Evolutionary conservation across 164 flowering plant genomes (phyloP).

Genomic region (Paratinospora sagittata): DNA sequence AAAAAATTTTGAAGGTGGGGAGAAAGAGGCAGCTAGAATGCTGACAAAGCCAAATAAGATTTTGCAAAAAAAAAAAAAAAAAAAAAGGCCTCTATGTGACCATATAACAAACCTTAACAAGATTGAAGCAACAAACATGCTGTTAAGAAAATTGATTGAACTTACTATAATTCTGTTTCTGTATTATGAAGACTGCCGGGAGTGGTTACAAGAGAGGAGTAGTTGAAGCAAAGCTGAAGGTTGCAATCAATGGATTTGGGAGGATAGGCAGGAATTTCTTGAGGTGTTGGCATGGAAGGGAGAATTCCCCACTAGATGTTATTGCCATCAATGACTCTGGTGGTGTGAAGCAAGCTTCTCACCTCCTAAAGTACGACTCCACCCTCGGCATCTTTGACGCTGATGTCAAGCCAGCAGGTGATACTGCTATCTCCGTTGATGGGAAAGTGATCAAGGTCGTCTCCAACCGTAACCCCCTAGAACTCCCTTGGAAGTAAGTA

Average conservation of each 20-base stretch:
- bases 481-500: conserved; percentile 86
- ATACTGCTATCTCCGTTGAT: conserved; percentile 71
- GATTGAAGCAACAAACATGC: too few relatives aligned
- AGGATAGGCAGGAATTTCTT: conserved; percentile 96
- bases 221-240: conserved; percentile 83
- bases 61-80: too few relatives aligned
- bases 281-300: conserved; percentile 98
- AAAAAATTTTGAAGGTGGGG: too few relatives aligned
- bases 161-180: neutral
- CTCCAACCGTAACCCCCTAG: conserved; percentile 72
- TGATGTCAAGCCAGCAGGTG: conserved; percentile 78
- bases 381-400: conserved; percentile 96
- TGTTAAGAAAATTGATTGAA: neutral
- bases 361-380: conserved; percentile 98
- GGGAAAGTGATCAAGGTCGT: conserved; percentile 88
- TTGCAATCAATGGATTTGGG: conserved; percentile 96
- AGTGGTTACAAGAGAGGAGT: conserved; percentile 37
- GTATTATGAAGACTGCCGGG: conserved; percentile 28
- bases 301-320: conserved; percentile 85
- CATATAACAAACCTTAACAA: too few relatives aligned
- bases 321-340: conserved; percentile 96
- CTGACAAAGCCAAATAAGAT: too few relatives aligned
- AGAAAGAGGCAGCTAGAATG: too few relatives aligned
- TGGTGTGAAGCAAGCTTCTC: conserved; percentile 95
- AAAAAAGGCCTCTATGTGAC: too few relatives aligned